Percentiles rank a stretch among this genome's conserved stretches.
Conservation (phyloP, 2,329 filamentous ascomycete genomes). For the Claviceps capensis region DNA sequence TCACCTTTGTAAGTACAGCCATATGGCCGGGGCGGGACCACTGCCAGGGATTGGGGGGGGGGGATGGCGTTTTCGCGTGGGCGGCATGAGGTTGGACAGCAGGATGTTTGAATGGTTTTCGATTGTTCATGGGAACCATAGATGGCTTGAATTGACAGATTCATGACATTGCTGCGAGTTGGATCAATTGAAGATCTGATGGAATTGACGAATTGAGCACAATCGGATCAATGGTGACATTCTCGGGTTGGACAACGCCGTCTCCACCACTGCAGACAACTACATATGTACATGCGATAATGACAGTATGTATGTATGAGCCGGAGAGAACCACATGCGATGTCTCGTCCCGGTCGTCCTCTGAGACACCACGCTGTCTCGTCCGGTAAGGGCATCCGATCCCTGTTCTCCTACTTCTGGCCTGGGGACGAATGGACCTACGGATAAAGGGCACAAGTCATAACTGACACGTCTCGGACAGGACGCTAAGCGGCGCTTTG, state of each 20-base stretch:
- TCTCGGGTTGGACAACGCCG: too few species aligned
- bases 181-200: neutral
- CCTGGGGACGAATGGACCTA: too few species aligned
- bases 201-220: neutral
- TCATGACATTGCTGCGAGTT: too few species aligned
- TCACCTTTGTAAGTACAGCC: neutral
- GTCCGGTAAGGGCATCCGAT: too few species aligned
- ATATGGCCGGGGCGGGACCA: neutral
- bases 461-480: too few species aligned
- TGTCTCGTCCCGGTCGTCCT: too few species aligned
- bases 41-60: too few species aligned
- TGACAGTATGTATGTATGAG: neutral
- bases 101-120: neutral
- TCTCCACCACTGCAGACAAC: too few species aligned
- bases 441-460: too few species aligned
- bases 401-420: neutral
- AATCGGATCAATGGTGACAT: too few species aligned
- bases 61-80: neutral
- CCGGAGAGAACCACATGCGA: neutral
- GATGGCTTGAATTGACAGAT: neutral
- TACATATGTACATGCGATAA: neutral
- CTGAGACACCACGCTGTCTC: too few species aligned
- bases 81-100: neutral
- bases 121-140: neutral
- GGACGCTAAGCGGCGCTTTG: too few species aligned